Base-by-base conservation (phyloP, 2,329 filamentous ascomycete species). In the Tolypocladium ovalisporum region DNA sequence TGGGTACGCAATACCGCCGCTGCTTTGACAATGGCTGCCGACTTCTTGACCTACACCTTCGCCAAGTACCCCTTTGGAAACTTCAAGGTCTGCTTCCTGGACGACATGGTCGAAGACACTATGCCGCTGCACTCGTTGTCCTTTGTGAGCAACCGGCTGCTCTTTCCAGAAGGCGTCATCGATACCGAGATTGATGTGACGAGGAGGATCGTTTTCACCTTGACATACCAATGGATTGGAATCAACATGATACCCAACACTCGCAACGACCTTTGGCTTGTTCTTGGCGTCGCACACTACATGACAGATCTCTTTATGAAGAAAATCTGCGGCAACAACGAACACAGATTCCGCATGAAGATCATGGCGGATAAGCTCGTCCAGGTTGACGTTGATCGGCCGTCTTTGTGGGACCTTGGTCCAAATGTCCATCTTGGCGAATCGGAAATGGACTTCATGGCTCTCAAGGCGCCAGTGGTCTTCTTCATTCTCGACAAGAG, bases 291-390 rank as follows among this genome's bases (percentile, higher is more conserved):
- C 52, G 89, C 93, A 0, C 92, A 93, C 76, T 99, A 90, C 75
- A 96, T 99, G 81, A 91, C 93, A 1, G 93, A 97, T 64, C 81
- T 90, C 4, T 97, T 96, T 71, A 89, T 97, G 82, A 90, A 87
- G 69, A 87, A 85, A 62, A 79, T 99, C 3, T 95, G 90, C 67
- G 94, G 94, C 9, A 95, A 95, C 68, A 99, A 99, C 68, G 90
- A 96, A 65, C 94, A 96, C 69, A 82, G 91, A 13, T 97, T 91
- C 69, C 86, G 90, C 40, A 88, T 96, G 71, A 97, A 97, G 72
- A 78, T 83, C 40, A 83, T 90, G 71, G 85, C 90, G 0, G 93
- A 99, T 70, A 82, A 80, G 63, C 83, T 97, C 44, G 88, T 92
- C 53, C 85, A 93, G 57, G 73, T 89, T 58, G 94, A 99, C 68